Conservation (phyloP, 352 stramenopile species). For the Pythium aristosporum region DNA sequence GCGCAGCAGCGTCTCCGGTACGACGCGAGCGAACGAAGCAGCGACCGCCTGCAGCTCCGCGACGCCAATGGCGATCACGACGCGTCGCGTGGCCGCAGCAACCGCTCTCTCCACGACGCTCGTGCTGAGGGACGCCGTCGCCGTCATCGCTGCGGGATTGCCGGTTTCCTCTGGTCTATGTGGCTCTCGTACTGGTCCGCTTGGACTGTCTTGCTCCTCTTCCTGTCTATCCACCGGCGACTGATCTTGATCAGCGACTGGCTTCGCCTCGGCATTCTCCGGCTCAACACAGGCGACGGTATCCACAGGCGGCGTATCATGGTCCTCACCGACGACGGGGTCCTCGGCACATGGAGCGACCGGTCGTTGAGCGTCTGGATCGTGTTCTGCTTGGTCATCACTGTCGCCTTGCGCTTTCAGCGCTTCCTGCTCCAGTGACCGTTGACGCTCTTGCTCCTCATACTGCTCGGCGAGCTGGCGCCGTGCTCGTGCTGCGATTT, state of each 20-base stretch:
- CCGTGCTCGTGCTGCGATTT: conserved; percentile 41
- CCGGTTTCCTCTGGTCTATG: background rate
- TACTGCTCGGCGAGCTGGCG: conserved; percentile 29
- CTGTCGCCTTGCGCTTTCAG: background rate
- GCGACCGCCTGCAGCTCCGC: conserved; percentile 34
- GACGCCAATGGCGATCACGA: conserved; percentile 14
- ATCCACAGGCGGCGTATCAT: background rate
- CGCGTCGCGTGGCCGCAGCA: conserved; percentile 25
- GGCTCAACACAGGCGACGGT: background rate
- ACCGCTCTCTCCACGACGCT: conserved; percentile 19
- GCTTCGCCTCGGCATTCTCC: too few relatives aligned
- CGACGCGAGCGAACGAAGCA: conserved; percentile 22
- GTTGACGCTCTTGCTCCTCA: conserved; percentile 1
- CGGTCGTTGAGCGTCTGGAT: too few relatives aligned
- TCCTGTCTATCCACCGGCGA: background rate
- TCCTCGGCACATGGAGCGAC: background rate
- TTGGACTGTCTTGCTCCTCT: background rate
- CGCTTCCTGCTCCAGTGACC: background rate
- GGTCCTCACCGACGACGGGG: background rate
- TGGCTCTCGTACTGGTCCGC: background rate
- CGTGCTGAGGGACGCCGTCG: background rate
- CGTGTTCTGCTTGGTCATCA: background rate
- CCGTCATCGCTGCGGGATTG: background rate
- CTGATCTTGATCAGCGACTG: background rate
- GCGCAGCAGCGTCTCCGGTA: background rate